A percentile compares a stretch with the other conserved stretches of the same genome.
phyloP scores from a whole-genome alignment of 164 flowering plant genomes.

The Magnolia officinalis region DNA sequence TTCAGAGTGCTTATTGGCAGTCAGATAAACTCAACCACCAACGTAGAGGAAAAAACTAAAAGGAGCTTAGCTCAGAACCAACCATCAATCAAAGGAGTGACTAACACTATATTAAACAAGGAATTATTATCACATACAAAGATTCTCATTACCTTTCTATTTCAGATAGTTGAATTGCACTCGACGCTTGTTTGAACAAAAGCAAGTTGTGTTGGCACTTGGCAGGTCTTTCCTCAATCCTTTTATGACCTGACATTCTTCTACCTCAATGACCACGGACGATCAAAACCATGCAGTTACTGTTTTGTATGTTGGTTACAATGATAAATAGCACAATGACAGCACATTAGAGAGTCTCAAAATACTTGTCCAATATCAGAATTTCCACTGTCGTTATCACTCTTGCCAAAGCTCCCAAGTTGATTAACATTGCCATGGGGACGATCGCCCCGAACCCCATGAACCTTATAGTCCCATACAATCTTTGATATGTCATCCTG shows the following conservation, averaged over 20 bases:
- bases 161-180: neutral
- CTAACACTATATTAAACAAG: neutral
- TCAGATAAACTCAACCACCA: neutral
- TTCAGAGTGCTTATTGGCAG: neutral
- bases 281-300: neutral
- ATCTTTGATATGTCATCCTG: conserved; percentile 75
- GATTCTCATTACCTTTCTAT: too few species aligned
- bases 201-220: neutral
- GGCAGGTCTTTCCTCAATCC: neutral
- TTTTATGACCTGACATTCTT: neutral
- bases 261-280: neutral
- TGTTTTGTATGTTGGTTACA: too few species aligned
- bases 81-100: neutral
- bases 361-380: neutral
- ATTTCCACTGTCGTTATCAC: neutral
- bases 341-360: neutral
- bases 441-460: conserved; percentile 45
- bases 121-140: too few species aligned
- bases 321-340: neutral
- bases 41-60: neutral
- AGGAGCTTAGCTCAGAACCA: neutral
- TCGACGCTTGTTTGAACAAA: neutral
- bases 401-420: neutral
- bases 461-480: conserved; percentile 75
- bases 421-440: conserved; percentile 17